Evolutionary conservation across 805 yeast species (phyloP).

Genomic region (Hanseniaspora osmophila): DNA sequence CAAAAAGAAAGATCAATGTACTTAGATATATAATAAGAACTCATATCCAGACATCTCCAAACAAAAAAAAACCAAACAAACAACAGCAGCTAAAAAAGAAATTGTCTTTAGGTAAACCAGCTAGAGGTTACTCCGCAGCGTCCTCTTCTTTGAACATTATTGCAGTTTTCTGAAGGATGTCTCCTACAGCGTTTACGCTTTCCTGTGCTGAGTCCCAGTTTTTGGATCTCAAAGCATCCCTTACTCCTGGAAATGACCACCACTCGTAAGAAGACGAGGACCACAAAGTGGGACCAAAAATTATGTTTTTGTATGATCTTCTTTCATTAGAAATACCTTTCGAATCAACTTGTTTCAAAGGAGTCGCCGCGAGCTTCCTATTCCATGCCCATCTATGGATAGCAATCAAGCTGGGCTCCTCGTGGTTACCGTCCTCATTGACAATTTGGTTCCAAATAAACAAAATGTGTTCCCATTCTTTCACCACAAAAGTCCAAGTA

Average conservation of each 20-base stretch:
- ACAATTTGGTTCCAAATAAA: slow-evolving; percentile 50
- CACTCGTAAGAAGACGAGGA: slow-evolving; percentile 30
- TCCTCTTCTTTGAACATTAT: slow-evolving; percentile 20
- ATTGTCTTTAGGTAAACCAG: neutral
- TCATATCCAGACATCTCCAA: too few species aligned
- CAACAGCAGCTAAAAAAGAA: too few species aligned
- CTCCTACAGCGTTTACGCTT: slow-evolving; percentile 33
- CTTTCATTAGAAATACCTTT: slow-evolving; percentile 32
- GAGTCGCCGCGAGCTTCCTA: slow-evolving; percentile 42
- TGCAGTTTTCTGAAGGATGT: slow-evolving; percentile 21
- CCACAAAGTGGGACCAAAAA: slow-evolving; percentile 55
- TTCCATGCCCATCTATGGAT: slow-evolving; percentile 75
- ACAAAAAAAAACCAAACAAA: too few species aligned
- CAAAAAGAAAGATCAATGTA: too few species aligned
- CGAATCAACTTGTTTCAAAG: slow-evolving; percentile 34
- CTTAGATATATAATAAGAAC: too few species aligned
- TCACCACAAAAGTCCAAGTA: slow-evolving; percentile 30
- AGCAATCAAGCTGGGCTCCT: slow-evolving; percentile 61
- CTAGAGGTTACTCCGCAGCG: slow-evolving; percentile 3
- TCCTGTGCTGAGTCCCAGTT: slow-evolving; percentile 41
- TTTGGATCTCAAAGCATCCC: slow-evolving; percentile 45
- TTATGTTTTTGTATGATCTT: slow-evolving; percentile 49
- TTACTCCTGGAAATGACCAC: slow-evolving; percentile 62
- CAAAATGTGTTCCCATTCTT: slow-evolving; percentile 39
- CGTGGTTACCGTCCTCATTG: slow-evolving; percentile 33